Conservation (phyloP, 306 rosid genomes). For the Alnus glutinosa region DNA sequence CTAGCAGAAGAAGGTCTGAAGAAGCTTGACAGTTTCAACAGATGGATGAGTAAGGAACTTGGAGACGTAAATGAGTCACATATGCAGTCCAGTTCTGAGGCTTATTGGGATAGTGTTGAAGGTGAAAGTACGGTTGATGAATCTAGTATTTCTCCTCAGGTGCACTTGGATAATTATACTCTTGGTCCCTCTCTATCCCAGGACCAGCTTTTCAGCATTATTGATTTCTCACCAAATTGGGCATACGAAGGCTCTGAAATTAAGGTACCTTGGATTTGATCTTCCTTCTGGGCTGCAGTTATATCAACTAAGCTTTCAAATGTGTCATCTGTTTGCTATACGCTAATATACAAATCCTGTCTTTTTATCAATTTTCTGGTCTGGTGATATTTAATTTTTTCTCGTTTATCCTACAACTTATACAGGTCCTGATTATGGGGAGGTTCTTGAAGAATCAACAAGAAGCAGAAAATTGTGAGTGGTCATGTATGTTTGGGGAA, state of each 20-base stretch:
- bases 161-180: constrained; percentile 51
- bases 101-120: constrained; percentile 70
- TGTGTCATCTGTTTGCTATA: constrained; percentile 17
- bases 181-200: constrained; percentile 73
- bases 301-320: neutral
- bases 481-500: constrained; percentile 96
- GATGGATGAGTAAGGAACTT: constrained; percentile 83
- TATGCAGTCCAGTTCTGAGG: constrained; percentile 54
- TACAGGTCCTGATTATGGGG: constrained; percentile 78
- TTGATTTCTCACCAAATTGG: constrained; percentile 86
- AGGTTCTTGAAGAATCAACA: constrained; percentile 57
- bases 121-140: constrained; percentile 51
- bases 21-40: constrained; percentile 81
- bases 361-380: constrained; percentile 22
- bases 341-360: neutral
- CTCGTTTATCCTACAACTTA: constrained; percentile 12
- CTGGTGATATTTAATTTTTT: neutral
- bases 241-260: constrained; percentile 59
- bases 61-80: constrained; percentile 70
- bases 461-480: constrained; percentile 54
- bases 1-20: constrained; percentile 50
- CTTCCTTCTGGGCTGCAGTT: constrained; percentile 21
- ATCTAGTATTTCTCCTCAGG: constrained; percentile 50
- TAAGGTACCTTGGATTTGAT: constrained; percentile 53
- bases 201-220: constrained; percentile 80